Evolutionary conservation across 768 basidiomycete genomes (phyloP).

Genomic region (Termitomyces sp.): DNA sequence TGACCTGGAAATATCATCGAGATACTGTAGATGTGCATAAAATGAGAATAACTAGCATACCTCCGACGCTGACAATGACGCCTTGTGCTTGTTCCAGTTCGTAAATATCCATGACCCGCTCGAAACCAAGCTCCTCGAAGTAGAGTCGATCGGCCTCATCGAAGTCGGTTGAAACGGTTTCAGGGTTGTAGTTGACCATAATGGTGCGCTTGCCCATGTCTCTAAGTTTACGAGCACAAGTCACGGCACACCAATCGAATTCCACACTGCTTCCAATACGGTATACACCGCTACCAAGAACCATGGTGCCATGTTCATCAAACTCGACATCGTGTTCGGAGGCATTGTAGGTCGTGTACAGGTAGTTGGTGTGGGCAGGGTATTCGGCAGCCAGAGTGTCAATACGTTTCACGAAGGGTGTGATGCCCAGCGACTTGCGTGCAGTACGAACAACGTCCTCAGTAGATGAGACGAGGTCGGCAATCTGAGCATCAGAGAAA

Average conservation of each 20-base stretch:
- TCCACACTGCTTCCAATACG: slow-evolving; percentile 98
- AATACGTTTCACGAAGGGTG: slow-evolving; percentile 98
- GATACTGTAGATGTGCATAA: not conserved
- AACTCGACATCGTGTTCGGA: slow-evolving; percentile 94
- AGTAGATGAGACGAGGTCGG: slow-evolving; percentile 65
- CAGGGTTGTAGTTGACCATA: slow-evolving; percentile 99
- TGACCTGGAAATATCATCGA: slow-evolving; percentile 55
- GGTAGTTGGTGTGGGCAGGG: slow-evolving; percentile 98
- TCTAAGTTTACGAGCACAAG: slow-evolving; percentile 88
- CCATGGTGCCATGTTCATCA: slow-evolving; percentile 98
- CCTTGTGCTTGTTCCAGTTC: slow-evolving; percentile 91
- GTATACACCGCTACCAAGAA: slow-evolving; percentile 96
- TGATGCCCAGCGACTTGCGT: slow-evolving; percentile 84
- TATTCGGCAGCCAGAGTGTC: slow-evolving; percentile 99
- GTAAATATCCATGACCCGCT: slow-evolving; percentile 99
- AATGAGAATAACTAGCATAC: slow-evolving; percentile 37
- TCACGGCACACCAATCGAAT: slow-evolving; percentile 99
- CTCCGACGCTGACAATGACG: slow-evolving; percentile 95
- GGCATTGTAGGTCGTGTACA: slow-evolving; percentile 99
- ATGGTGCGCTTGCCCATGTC: slow-evolving; percentile 92
- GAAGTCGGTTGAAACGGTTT: slow-evolving; percentile 98
- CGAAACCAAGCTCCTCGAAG: slow-evolving; percentile 97
- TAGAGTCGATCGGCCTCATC: slow-evolving; percentile 99
- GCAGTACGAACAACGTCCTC: slow-evolving; percentile 80
- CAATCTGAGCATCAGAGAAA: slow-evolving; percentile 91